These are phyloP conservation scores for Silene noctiflora DNA, from an alignment of 179 eudicot species.

Conservation along the genomic window DNA sequence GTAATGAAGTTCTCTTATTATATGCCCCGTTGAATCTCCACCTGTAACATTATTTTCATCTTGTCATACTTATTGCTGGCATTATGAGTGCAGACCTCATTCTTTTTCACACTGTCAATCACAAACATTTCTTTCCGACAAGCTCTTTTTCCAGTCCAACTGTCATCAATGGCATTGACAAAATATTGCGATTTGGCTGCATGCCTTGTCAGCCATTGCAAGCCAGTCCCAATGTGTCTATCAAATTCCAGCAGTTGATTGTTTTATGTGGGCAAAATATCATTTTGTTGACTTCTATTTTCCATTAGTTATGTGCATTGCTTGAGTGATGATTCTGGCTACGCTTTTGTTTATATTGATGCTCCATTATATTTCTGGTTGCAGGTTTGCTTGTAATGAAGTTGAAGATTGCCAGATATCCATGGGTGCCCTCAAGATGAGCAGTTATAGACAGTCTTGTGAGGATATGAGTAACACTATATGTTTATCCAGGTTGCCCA, in stretches of 20 bases:
- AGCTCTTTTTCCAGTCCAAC: not conserved
- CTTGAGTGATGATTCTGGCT: not conserved
- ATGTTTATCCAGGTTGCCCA: conserved; percentile 38
- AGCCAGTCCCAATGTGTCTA: not conserved
- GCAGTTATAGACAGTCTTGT: conserved; percentile 28
- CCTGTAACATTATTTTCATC: conserved; percentile 1
- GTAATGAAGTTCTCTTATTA: not conserved
- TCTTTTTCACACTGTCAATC: not conserved
- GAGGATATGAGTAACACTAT: conserved; percentile 38
- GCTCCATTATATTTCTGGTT: not conserved
- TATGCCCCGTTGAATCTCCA: not conserved
- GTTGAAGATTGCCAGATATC: conserved; percentile 43
- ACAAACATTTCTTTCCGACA: not conserved
- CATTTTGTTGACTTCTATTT: not conserved
- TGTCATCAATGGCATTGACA: too few species aligned
- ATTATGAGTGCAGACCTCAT: not conserved
- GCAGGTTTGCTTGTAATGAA: conserved; percentile 49
- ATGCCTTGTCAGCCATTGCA: conserved; percentile 12
- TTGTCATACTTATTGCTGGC: not conserved
- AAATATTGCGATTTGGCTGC: not conserved
- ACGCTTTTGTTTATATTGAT: not conserved
- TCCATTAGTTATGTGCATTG: not conserved
- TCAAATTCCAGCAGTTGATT: not conserved
- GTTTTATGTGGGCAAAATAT: not conserved
- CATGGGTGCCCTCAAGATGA: conserved; percentile 38